These are phyloP conservation scores for Hsuehochloa calcarea DNA, from an alignment of 176 grass and related monocot species.

Conservation along the genomic window DNA sequence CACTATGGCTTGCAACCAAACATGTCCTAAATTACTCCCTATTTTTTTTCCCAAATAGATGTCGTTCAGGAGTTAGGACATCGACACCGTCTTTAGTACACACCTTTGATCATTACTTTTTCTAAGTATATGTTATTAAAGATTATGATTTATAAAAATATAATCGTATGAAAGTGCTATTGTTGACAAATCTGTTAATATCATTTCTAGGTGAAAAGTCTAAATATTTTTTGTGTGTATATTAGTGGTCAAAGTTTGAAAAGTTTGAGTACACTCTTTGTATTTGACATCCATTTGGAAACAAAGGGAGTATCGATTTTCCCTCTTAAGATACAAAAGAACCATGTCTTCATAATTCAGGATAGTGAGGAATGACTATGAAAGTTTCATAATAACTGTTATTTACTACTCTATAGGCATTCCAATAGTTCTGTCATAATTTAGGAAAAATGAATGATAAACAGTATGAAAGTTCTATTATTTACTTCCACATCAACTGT, in stretches of 20 bases:
- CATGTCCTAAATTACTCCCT: background rate
- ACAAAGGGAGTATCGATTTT: background rate
- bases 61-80: background rate
- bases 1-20: background rate
- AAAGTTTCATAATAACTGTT: background rate
- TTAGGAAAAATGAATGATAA: slow-evolving; percentile 23
- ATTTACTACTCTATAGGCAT: background rate
- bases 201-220: background rate
- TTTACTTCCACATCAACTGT: slow-evolving; percentile 11
- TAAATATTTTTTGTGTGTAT: background rate
- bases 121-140: background rate
- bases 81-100: background rate
- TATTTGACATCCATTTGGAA: background rate
- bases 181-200: background rate
- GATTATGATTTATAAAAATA: background rate
- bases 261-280: background rate
- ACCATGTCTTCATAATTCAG: background rate
- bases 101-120: background rate
- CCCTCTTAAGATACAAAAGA: background rate
- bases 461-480: slow-evolving; percentile 7
- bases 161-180: background rate
- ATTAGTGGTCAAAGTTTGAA: background rate
- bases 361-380: slow-evolving; percentile 3
- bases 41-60: background rate
- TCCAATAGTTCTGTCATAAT: background rate